phyloP scores from a whole-genome alignment of 1,139 yeast genomes.

The Groenewaldozyma sp. region DNA sequence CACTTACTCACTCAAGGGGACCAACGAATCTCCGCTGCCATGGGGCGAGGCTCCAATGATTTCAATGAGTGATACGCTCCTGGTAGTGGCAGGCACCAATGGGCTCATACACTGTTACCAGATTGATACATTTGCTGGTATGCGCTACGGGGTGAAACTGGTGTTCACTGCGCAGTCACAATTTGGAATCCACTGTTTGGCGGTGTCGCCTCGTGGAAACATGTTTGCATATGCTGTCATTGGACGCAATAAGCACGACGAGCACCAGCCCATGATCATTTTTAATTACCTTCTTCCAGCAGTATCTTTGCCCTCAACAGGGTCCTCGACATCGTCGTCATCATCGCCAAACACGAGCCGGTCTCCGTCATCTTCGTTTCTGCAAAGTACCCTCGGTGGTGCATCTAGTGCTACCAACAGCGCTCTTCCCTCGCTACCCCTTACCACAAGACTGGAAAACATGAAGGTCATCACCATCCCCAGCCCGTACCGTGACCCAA shows the following conservation, averaged over 20 bases:
- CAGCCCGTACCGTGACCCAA: conserved; percentile 78
- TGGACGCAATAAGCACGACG: conserved; percentile 59
- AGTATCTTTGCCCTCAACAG: conserved; percentile 3
- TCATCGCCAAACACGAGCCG: conserved; percentile 8
- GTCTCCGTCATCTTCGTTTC: too few relatives aligned
- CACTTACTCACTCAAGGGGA: conserved; percentile 35
- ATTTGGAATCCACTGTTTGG: conserved; percentile 72
- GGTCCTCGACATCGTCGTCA: conserved; percentile 3
- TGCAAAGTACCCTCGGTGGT: conserved; percentile 6
- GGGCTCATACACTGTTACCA: conserved; percentile 22
- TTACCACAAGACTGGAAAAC: conserved; percentile 15
- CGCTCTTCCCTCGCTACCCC: background rate
- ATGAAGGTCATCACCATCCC: conserved; percentile 63
- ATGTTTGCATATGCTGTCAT: conserved; percentile 75
- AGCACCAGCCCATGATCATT: conserved; percentile 73
- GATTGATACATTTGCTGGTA: conserved; percentile 45
- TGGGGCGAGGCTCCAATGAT: conserved; percentile 59
- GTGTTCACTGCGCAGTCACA: conserved; percentile 61
- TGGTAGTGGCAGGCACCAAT: conserved; percentile 65
- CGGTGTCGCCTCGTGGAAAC: conserved; percentile 55
- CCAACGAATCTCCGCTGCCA: conserved; percentile 14
- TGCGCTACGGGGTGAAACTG: conserved; percentile 48
- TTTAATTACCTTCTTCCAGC: conserved; percentile 38
- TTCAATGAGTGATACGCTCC: conserved; percentile 48
- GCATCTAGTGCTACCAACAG: background rate